A percentile compares a stretch with the other conserved stretches of the same genome.
phyloP scores from a whole-genome alignment of 106 monocot species.

The Dendrobium huoshanense region DNA sequence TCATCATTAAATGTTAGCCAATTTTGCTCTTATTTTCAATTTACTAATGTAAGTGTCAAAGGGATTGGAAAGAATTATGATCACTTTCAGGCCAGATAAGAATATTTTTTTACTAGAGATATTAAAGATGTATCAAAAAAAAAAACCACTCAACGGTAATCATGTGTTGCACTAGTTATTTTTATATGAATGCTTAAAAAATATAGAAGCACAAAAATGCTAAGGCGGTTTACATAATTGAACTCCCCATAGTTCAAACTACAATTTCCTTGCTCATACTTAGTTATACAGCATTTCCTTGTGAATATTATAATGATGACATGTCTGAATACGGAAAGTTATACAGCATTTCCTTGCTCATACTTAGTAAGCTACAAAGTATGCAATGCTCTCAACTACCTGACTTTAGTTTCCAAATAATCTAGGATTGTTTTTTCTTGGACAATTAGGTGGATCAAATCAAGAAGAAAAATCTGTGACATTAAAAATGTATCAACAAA shows the following conservation, averaged over 20 bases:
- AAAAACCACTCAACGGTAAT: not conserved
- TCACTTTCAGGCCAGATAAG: not conserved
- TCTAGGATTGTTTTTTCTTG: not conserved
- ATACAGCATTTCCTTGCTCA: not conserved
- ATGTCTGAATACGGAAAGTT: not conserved
- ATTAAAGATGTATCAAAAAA: not conserved
- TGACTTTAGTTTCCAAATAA: not conserved
- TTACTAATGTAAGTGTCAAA: not conserved
- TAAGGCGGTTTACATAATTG: not conserved
- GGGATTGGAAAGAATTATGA: not conserved
- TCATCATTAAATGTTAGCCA: not conserved
- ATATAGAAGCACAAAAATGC: not conserved
- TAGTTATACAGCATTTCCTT: too few species aligned
- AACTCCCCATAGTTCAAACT: not conserved
- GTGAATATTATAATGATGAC: not conserved
- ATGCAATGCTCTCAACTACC: not conserved
- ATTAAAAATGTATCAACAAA: not conserved
- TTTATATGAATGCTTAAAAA: not conserved
- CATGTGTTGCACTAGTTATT: not conserved
- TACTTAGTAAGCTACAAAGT: not conserved
- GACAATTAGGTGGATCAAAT: not conserved
- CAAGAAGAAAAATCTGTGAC: not conserved
- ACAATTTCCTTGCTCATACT: not conserved
- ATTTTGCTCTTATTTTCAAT: not conserved
- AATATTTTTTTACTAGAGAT: not conserved